Evolutionary conservation across 495 filamentous ascomycete genomes (phyloP), one percentile per base, ranked within the genome.

Genomic region (Viridothelium virens): DNA sequence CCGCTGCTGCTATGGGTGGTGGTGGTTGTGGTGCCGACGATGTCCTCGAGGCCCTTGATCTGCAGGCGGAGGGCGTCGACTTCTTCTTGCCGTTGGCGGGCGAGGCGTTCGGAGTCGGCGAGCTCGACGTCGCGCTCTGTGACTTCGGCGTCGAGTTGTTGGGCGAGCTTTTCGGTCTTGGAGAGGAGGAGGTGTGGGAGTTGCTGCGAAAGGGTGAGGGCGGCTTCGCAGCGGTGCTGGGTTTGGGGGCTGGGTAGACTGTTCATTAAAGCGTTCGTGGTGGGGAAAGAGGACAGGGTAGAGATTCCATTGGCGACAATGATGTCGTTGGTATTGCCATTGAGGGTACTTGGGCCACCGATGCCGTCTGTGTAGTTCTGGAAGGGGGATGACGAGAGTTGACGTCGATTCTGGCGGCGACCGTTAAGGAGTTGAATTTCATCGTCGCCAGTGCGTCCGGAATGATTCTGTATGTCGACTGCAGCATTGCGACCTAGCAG

Each of bases 391-490:
- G 84, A 87, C 0, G 85, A 87, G 31, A 81, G 77, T 66, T 83
- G 80, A 0, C 83, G 82, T 5, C 69, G 72, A 10, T 79, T 79
- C 47, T 76, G 78, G 16, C 72, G 62, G 56, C 79, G 78, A 53
- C 77, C 81, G 33, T 78, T 75, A 67, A 87, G 86, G 48, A 87
- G 71, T 37, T 69, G 70, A 34, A 91, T 87, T 38, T 95, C 78
- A 61, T 89, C 84, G 65, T 91, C 85, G 7, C 91, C 92, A 0
- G 90, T 89, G 65, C 92, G 81, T 33, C 91, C 89, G 56, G 88
- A 82, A 64, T 84, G 77, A 73, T 98, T 97, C 11, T 84, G 80
- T 36, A 97, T 87, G 69, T 96, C 87, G 2, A 89, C 87, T 11
- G 86, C 78, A 7, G 87, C 89, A n/a, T 85, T 84, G 37, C 87